Base-by-base conservation (phyloP, 2,329 filamentous ascomycete species). In the Hypoxylon sp. region DNA sequence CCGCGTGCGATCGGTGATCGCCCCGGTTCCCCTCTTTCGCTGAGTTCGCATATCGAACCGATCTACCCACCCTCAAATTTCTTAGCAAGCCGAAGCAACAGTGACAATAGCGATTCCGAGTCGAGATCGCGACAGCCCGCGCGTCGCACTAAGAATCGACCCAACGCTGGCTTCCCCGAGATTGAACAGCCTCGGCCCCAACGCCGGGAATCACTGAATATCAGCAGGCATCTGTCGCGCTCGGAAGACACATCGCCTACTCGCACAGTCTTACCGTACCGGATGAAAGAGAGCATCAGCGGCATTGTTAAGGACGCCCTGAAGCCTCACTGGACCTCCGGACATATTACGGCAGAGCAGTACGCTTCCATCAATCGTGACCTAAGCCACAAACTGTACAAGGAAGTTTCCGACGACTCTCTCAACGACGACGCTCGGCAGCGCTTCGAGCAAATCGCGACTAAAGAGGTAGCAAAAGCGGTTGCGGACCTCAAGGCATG, bases 311-410 rank as follows among this genome's bases (percentile, higher is more conserved):
- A 93, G 69, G 83, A 85, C 42, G 93, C 92, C 4, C 82, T 99
- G 44, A 92, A 92, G 71, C 93, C 94, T 30, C 87, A 93, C 70
- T 98, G 95, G 83, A 87, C 89, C 67, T 90, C 90, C 42, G 90
- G 91, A 71, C 87, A 90, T 67, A 85, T 98, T 66, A 93, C 90
- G 16, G 92, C 93, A 71, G 92, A 97, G 64, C 91, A 97, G 78
- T 99, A 97, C 77, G 95, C 93, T 2, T 88, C 89, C 60, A 97
- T 98, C 79, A 98, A 98, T 76, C 90, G 93, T 67, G 90, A 91
- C 64, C 89, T 98, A 32, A 97, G 93, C 42, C 90, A 93, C 61
- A 92, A 91, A 80, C 83, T 99, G 62, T 99, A 99, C 79, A 93
- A 89, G 69, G 85, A 88, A 65, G 83, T 87, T 46, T 81, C 82